Evolutionary conservation across 805 yeast genomes (phyloP).

Genomic region (Starmerella kuoi): DNA sequence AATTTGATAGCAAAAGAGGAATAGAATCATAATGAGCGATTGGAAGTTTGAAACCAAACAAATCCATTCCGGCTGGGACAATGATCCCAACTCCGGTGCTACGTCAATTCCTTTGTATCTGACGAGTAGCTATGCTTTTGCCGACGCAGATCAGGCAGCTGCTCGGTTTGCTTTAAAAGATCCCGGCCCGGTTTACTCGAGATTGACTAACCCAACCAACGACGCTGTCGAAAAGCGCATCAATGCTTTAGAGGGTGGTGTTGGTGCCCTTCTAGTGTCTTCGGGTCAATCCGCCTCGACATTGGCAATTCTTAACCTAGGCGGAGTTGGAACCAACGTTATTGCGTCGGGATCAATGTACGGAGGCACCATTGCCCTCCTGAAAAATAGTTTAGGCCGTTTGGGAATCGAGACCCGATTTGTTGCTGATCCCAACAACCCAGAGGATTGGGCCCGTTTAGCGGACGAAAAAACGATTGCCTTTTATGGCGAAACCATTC

Average conservation of each 20-base stretch:
- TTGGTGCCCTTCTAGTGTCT: slow-evolving; percentile 74
- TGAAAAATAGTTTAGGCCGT: slow-evolving; percentile 82
- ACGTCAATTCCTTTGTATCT: slow-evolving; percentile 93
- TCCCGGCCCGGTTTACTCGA: slow-evolving; percentile 76
- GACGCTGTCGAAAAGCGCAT: slow-evolving; percentile 85
- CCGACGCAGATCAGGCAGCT: slow-evolving; percentile 85
- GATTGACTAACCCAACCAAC: slow-evolving; percentile 86
- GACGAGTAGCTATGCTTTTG: slow-evolving; percentile 77
- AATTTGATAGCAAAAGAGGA: no score
- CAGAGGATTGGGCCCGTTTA: slow-evolving; percentile 56
- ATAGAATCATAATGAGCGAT: neutral
- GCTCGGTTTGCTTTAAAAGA: slow-evolving; percentile 74
- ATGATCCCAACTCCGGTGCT: slow-evolving; percentile 51
- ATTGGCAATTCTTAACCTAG: slow-evolving; percentile 47
- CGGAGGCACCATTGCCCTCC: slow-evolving; percentile 95
- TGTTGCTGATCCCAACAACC: slow-evolving; percentile 58
- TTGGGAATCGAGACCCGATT: slow-evolving; percentile 78
- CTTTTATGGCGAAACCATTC: slow-evolving; percentile 66
- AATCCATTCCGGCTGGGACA: slow-evolving; percentile 86
- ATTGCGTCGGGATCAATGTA: slow-evolving; percentile 76
- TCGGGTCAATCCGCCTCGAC: slow-evolving; percentile 96
- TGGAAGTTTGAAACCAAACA: slow-evolving; percentile 58
- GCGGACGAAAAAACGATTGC: slow-evolving; percentile 84
- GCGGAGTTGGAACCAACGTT: slow-evolving; percentile 67
- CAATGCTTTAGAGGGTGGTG: slow-evolving; percentile 87